phyloP scores from a whole-genome alignment of 441 rosid genomes.

The Syzygium malaccense region DNA sequence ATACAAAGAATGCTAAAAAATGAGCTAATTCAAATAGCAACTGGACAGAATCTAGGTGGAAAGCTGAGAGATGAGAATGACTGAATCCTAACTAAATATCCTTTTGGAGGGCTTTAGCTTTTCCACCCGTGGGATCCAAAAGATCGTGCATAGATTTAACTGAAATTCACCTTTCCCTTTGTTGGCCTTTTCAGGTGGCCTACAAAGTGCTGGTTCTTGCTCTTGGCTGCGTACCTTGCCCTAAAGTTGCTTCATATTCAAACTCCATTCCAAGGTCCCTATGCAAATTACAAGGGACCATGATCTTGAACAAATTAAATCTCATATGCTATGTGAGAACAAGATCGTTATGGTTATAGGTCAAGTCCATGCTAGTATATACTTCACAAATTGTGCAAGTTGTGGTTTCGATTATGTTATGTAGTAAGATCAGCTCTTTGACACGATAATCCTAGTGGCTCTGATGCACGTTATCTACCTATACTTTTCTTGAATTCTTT shows the following conservation, averaged over 20 bases:
- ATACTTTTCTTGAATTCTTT: not conserved
- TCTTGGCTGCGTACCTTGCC: not conserved
- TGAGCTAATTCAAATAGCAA: conserved; percentile 13
- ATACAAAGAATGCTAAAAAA: not conserved
- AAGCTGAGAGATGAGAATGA: conserved; percentile 43
- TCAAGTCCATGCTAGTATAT: not conserved
- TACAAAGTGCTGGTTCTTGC: conserved; percentile 7
- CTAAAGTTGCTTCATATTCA: not conserved
- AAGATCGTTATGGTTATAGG: not conserved
- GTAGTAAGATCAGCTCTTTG: not conserved
- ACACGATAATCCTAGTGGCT: not conserved
- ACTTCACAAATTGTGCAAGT: not conserved
- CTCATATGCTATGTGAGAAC: not conserved
- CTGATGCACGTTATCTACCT: fast-evolving
- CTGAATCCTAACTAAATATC: conserved; percentile 41
- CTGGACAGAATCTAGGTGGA: conserved; percentile 34
- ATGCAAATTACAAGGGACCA: not conserved
- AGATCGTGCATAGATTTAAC: not conserved
- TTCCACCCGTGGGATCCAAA: not conserved
- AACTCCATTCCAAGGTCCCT: not conserved
- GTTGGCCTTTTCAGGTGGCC: conserved; percentile 16
- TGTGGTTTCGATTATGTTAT: not conserved
- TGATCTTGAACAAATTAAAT: not conserved
- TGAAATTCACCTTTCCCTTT: not conserved
- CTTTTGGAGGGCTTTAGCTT: conserved; percentile 7